phyloP scores from a whole-genome alignment of 768 basidiomycete species.

The Tephrocybe rancida region DNA sequence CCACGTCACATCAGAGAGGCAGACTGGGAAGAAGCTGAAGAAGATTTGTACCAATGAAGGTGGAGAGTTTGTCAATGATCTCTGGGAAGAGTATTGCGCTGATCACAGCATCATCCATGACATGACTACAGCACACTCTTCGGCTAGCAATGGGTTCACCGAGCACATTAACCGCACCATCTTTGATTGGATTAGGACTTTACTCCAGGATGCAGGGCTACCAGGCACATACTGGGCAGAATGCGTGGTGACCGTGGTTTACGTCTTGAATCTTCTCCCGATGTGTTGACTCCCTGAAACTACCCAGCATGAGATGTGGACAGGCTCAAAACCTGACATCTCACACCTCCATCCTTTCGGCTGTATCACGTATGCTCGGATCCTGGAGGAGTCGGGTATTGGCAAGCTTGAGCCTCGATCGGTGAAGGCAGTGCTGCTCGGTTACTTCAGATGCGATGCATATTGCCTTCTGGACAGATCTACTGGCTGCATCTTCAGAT shows the following conservation, averaged over 20 bases:
- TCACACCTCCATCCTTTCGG: slow-evolving; percentile 2
- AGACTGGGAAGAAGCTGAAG: background rate
- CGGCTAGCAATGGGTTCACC: background rate
- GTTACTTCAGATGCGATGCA: background rate
- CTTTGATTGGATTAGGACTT: background rate
- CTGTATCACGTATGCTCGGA: background rate
- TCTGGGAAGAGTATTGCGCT: background rate
- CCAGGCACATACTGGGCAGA: background rate
- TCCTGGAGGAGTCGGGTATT: background rate
- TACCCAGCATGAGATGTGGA: background rate
- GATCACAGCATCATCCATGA: background rate
- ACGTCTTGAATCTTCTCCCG: background rate
- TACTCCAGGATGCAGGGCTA: background rate
- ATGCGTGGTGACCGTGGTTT: background rate
- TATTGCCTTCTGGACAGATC: background rate
- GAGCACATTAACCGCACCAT: background rate
- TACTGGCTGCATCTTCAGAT: background rate
- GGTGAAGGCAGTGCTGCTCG: background rate
- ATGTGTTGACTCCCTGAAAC: background rate
- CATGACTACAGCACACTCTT: background rate
- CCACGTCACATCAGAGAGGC: background rate
- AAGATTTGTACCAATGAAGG: background rate
- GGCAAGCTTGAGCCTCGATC: slow-evolving; percentile 1
- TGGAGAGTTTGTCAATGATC: background rate
- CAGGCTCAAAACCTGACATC: background rate